These are phyloP conservation scores for Termitomyces sp. DNA, from an alignment of 768 basidiomycete genomes.

Conservation along the genomic window DNA sequence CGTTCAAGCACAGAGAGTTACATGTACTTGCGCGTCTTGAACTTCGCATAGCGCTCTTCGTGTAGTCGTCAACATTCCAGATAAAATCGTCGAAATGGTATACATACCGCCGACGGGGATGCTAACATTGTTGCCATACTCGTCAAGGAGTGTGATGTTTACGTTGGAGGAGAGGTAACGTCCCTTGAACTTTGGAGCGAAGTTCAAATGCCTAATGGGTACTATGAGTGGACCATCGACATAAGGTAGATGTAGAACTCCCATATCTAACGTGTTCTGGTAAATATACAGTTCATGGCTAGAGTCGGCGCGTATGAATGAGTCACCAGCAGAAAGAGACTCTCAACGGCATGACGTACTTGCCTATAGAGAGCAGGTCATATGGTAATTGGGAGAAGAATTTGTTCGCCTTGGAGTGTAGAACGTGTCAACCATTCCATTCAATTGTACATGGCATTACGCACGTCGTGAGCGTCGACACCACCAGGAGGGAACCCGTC, in stretches of 20 bases:
- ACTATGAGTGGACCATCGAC: no score
- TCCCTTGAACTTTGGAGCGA: conserved; percentile 57
- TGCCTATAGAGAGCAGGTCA: conserved; percentile 81
- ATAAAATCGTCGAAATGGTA: neutral
- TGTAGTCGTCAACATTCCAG: neutral
- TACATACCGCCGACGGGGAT: conserved; percentile 31
- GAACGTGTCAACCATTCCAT: neutral
- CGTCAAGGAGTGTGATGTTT: conserved; percentile 66
- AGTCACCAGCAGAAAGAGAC: conserved; percentile 27
- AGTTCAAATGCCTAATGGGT: conserved; percentile 50
- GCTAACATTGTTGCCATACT: conserved; percentile 22
- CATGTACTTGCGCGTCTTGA: conserved; percentile 64
- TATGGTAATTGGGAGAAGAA: conserved; percentile 72
- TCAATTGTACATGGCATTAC: conserved; percentile 1
- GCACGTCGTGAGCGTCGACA: conserved; percentile 67
- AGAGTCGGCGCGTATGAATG: conserved; percentile 31
- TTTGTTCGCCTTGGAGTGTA: conserved; percentile 52
- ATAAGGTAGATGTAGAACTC: conserved; percentile 4
- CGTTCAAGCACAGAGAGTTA: neutral
- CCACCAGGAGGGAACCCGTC: conserved; percentile 71
- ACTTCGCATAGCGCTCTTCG: conserved; percentile 60
- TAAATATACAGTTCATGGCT: conserved; percentile 85
- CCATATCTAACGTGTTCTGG: conserved; percentile 64
- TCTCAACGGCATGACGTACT: conserved; percentile 35
- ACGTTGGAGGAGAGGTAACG: conserved; percentile 80